Evolutionary conservation across 305 asterid genomes (phyloP), one percentile per base, ranked within the genome.

Genomic region (Fraxinus latifolia): DNA sequence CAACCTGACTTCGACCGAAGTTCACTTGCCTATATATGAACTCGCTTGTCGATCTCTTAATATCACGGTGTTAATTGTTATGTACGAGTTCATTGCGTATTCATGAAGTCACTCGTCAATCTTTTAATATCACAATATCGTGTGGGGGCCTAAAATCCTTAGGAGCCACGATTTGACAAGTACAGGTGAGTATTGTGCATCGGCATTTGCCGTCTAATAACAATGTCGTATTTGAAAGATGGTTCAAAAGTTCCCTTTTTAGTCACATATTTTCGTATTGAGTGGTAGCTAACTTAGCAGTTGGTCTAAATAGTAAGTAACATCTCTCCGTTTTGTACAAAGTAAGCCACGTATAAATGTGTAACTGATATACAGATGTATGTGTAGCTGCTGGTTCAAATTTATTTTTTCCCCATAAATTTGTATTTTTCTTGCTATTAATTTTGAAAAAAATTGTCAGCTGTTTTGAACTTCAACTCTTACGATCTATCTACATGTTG

Each of bases 1-100:
- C 99, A 96, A 81, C 98, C 98, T 9, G 97, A 96, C 37, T 94
- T 81, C 50, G 98, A 96, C 83, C 92, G 98, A 65, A 89, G 85
- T 82, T 96, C 99, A 67, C 98, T 96, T 53, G 98, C 98, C 82
- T 93, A 93, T 83, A 96, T 95, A 81, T 95, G 88, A 90, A 1
- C 39, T 34, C 12, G 9, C 5, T 32, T 2, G 3, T 7, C 23
- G 25, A 32, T 76, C 42, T 62, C 71, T 74, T 83, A 75, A 36
- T 78, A 50, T 62, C 25, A 74, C 39, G 71, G 34, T 71, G 55
- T 27, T 27, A 27, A 27, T 27, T 27, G 29, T 67, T 42, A 62
- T 83, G 68, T 80, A 19, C 0, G 77, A 21, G 36, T 58, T 25
- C 81, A 72, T 31, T 17, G 42, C 65, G 25, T 55, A 55, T 55